Evolutionary conservation across 148 eudicot species (phyloP).

Genomic region (Arbutus unedo): DNA sequence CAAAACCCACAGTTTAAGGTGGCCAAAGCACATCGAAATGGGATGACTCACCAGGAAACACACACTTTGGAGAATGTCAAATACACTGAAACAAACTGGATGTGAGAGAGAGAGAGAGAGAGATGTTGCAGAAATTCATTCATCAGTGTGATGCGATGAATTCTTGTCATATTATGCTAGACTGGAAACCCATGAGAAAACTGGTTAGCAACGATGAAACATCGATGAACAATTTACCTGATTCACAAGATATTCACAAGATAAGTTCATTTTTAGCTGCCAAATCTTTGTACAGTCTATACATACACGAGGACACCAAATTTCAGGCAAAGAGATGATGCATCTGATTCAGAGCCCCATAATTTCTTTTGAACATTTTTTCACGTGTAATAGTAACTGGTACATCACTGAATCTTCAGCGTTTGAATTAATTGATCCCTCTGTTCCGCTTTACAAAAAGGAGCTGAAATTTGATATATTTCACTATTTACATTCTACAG

Average conservation of each 20-base stretch:
- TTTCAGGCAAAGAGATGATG: slow-evolving; percentile 10
- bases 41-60: not conserved
- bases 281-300: not conserved
- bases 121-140: not conserved
- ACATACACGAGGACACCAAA: not conserved
- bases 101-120: not conserved
- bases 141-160: too few species aligned
- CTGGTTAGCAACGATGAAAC: not conserved
- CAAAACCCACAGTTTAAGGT: not conserved
- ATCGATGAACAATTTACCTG: not conserved
- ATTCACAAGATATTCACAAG: not conserved
- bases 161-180: too few species aligned
- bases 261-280: not conserved
- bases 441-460: slow-evolving; percentile 37
- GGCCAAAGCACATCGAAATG: not conserved
- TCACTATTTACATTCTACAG: slow-evolving; percentile 64
- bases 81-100: not conserved
- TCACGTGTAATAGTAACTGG: not conserved
- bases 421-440: slow-evolving; percentile 13
- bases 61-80: slow-evolving; percentile 1
- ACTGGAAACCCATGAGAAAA: not conserved
- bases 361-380: not conserved
- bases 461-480: slow-evolving; percentile 31
- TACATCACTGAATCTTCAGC: slow-evolving; percentile 10
- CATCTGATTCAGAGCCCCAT: slow-evolving; percentile 6